Conservation (phyloP, 2,329 filamentous ascomycete genomes). For the Apiospora sp. region DNA sequence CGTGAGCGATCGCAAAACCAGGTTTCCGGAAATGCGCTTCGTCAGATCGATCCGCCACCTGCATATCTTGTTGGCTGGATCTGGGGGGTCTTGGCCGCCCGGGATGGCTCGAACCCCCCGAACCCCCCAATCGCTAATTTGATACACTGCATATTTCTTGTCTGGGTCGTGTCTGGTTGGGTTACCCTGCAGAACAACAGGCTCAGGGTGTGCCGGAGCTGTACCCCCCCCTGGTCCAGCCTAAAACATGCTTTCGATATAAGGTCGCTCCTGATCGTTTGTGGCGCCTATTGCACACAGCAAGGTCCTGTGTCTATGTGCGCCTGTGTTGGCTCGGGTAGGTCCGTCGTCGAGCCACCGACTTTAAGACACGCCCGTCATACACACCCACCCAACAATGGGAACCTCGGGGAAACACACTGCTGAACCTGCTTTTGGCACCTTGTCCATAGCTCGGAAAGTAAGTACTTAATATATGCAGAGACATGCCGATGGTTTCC, state of each 20-base stretch:
- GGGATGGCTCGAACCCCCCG: not conserved
- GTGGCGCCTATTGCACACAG: not conserved
- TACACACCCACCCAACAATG: not conserved
- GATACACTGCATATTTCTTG: not conserved
- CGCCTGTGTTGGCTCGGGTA: constrained; percentile 1
- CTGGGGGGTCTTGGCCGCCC: not conserved
- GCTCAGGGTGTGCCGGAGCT: not conserved
- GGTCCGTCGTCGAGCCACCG: not conserved
- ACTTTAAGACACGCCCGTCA: not conserved
- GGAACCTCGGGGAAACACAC: not conserved
- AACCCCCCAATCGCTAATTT: not conserved
- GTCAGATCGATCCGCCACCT: constrained; percentile 12
- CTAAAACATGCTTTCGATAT: not conserved
- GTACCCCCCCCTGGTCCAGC: not conserved
- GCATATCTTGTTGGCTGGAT: constrained; percentile 11
- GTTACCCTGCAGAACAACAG: not conserved
- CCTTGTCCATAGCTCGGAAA: constrained; percentile 8
- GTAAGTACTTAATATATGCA: not conserved
- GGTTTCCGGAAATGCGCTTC: constrained; percentile 16
- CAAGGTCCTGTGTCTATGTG: not conserved
- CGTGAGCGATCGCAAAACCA: constrained; percentile 8
- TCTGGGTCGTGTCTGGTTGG: not conserved
- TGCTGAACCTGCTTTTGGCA: not conserved
- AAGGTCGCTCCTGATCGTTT: not conserved
- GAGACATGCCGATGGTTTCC: constrained; percentile 8